Percentiles rank a stretch among this genome's conserved stretches.
These are phyloP conservation scores for Phytopythium helicoides DNA, from an alignment of 352 stramenopile genomes.

Conservation along the genomic window DNA sequence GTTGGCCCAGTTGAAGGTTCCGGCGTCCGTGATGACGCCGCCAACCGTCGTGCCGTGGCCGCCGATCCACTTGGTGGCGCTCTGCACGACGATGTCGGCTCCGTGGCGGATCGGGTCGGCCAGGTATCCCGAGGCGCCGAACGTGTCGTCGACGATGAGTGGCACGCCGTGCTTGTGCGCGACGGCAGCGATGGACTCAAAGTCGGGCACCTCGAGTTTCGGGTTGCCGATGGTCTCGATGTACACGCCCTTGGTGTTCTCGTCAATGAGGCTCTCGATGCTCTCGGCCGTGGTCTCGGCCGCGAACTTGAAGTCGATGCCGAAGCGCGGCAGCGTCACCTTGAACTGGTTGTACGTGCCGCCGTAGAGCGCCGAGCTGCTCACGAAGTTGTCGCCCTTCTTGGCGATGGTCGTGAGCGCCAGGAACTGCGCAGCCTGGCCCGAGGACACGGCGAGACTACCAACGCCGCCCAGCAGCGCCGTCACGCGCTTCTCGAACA, in stretches of 20 bases:
- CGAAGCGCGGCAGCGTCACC: constrained; percentile 3
- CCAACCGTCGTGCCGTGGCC: constrained; percentile 1
- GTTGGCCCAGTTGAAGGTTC: constrained; percentile 2
- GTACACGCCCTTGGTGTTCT: neutral
- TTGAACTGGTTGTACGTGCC: constrained; percentile 5
- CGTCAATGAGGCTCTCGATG: constrained; percentile 1
- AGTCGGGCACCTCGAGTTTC: constrained; percentile 2
- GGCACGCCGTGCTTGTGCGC: constrained; percentile 3
- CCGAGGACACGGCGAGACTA: neutral
- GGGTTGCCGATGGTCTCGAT: constrained; percentile 3
- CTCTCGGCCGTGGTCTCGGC: constrained; percentile 1
- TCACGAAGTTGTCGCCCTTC: constrained; percentile 2
- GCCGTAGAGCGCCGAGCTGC: constrained; percentile 4
- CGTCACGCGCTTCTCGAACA: constrained; percentile 3
- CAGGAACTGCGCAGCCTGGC: constrained; percentile 3
- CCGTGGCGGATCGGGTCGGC: constrained; percentile 1
- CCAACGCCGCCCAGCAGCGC: neutral
- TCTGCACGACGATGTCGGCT: constrained; percentile 3
- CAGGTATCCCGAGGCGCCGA: constrained; percentile 1
- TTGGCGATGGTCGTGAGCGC: constrained; percentile 3
- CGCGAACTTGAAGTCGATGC: constrained; percentile 4
- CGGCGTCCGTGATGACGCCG: constrained; percentile 4
- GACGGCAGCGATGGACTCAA: neutral
- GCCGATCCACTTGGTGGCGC: constrained; percentile 2
- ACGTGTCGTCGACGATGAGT: constrained; percentile 3